Percentiles rank a stretch among this genome's conserved stretches.
Evolutionary conservation across 192 early-diverging fungal species (phyloP).

Genomic region (Entophlyctis helioformis): DNA sequence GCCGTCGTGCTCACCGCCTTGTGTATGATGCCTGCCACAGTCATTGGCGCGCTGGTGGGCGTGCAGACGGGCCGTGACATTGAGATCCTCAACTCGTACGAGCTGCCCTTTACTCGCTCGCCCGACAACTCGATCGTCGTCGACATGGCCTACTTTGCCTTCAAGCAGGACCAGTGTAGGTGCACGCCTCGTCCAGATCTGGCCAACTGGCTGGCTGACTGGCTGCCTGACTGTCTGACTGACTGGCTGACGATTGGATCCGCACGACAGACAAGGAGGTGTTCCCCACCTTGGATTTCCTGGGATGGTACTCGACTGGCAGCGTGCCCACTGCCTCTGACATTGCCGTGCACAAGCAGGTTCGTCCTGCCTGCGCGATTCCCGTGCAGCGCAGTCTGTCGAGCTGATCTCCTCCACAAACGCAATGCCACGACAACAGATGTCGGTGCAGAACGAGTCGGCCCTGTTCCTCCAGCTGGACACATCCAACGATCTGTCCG

Average conservation of each 20-base stretch:
- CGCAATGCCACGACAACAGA: slow-evolving; percentile 32
- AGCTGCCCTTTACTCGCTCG: slow-evolving; percentile 40
- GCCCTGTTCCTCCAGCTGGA: slow-evolving; percentile 64
- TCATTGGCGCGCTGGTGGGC: slow-evolving; percentile 68
- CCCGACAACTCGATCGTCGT: slow-evolving; percentile 34
- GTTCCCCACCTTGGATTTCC: slow-evolving; percentile 67
- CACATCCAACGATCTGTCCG: slow-evolving; percentile 31
- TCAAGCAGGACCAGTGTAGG: slow-evolving; percentile 70
- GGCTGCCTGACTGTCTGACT: no score
- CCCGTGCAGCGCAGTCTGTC: no score
- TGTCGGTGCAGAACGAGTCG: slow-evolving; percentile 61
- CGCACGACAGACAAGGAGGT: slow-evolving; percentile 58
- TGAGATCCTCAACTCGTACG: slow-evolving; percentile 79
- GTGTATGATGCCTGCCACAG: no score
- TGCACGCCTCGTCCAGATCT: no score
- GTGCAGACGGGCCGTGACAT: slow-evolving; percentile 65
- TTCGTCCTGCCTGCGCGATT: no score
- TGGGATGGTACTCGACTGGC: slow-evolving; percentile 80
- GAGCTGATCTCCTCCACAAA: no score
- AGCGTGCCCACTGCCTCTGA: slow-evolving; percentile 43
- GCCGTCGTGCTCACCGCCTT: no score
- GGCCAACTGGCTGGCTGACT: no score
- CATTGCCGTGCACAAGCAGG: slow-evolving; percentile 64
- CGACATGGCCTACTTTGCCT: slow-evolving; percentile 49
- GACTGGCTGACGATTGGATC: no score